Evolutionary conservation across 2,329 filamentous ascomycete species (phyloP).

Genomic region (Zymoseptoria passerinii): DNA sequence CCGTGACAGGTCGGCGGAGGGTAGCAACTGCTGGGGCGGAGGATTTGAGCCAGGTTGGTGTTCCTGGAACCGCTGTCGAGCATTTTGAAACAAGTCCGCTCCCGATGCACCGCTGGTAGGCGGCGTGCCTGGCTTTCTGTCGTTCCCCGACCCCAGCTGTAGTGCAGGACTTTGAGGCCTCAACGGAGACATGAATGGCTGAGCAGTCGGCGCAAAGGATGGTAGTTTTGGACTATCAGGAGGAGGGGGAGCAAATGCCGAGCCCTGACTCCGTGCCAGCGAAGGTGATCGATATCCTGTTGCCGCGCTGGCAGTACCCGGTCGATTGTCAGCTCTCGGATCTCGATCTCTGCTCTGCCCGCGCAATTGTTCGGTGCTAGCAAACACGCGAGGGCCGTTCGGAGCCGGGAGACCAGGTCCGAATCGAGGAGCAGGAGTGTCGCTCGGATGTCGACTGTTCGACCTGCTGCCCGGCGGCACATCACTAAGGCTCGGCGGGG

Average conservation of each 20-base stretch:
- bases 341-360: conserved; percentile 21
- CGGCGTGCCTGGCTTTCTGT: conserved; percentile 8
- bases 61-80: conserved; percentile 20
- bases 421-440: conserved; percentile 14
- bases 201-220: conserved; percentile 1
- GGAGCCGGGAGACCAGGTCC: conserved; percentile 6
- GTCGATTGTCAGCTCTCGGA: conserved; percentile 15
- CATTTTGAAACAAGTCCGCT: conserved; percentile 19
- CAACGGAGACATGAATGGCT: conserved; percentile 9
- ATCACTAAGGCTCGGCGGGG: conserved; percentile 23
- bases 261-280: conserved; percentile 5
- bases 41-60: conserved; percentile 11
- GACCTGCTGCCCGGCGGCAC: conserved; percentile 12
- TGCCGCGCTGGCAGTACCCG: conserved; percentile 20
- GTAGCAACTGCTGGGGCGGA: conserved; percentile 11
- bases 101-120: conserved; percentile 9
- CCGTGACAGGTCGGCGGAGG: conserved; percentile 4
- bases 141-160: conserved; percentile 12
- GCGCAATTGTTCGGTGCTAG: conserved; percentile 31
- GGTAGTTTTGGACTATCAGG: background rate
- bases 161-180: conserved; percentile 17
- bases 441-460: conserved; percentile 14
- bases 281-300: conserved; percentile 10
- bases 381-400: conserved; percentile 20
- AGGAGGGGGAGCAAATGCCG: background rate